Evolutionary conservation across 805 yeast species (phyloP).

Genomic region (Lipomyces spencermartinsiae): DNA sequence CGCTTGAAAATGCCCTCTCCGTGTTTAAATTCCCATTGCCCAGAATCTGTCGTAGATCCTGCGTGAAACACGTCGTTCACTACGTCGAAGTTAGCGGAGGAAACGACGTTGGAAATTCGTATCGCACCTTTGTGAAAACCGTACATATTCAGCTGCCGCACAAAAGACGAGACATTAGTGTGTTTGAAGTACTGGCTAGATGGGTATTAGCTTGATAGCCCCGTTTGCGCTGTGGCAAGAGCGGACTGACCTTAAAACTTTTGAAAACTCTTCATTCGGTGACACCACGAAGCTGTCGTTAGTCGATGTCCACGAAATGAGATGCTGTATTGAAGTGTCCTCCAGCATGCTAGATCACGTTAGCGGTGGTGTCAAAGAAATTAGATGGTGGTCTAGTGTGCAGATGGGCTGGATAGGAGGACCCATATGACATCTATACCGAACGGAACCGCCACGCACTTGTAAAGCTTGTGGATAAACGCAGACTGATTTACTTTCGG

Average conservation of each 20-base stretch:
- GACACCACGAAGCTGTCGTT: constrained; percentile 77
- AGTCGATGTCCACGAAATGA: constrained; percentile 83
- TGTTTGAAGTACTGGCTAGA: constrained; percentile 78
- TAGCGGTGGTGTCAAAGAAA: not conserved
- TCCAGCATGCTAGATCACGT: constrained; percentile 70
- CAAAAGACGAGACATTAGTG: constrained; percentile 91
- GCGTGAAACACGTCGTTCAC: constrained; percentile 48
- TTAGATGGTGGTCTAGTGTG: not conserved
- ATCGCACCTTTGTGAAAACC: constrained; percentile 76
- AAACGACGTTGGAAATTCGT: constrained; percentile 43
- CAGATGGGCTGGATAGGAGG: not conserved
- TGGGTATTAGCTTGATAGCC: not conserved
- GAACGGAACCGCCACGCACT: constrained; percentile 31
- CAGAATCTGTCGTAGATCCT: constrained; percentile 35
- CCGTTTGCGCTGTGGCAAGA: not conserved
- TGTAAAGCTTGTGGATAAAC: constrained; percentile 86
- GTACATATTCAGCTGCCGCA: constrained; percentile 93
- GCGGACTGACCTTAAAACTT: constrained; percentile 56
- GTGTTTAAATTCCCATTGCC: constrained; percentile 87
- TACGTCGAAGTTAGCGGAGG: constrained; percentile 44
- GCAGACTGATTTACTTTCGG: constrained; percentile 56
- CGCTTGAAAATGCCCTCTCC: constrained; percentile 76
- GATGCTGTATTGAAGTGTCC: constrained; percentile 69
- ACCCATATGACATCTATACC: not conserved
- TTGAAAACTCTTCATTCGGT: constrained; percentile 87